Conservation (phyloP, 306 rosid species). For the Lablab purpureus region DNA sequence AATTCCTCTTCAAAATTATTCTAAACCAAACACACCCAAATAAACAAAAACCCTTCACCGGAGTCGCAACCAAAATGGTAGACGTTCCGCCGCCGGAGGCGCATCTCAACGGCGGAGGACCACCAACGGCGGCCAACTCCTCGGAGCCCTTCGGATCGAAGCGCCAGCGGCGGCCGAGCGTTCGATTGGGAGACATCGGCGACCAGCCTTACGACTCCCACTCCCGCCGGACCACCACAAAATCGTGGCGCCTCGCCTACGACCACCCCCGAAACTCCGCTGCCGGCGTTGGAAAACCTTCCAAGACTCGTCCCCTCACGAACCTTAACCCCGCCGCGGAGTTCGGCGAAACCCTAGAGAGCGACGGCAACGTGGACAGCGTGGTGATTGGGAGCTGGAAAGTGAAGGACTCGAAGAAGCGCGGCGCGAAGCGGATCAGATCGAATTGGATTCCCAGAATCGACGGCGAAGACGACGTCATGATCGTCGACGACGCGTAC, state of each 20-base stretch:
- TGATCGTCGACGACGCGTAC: constrained; percentile 25
- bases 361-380: constrained; percentile 68
- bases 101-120: constrained; percentile 62
- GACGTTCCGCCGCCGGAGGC: constrained; percentile 68
- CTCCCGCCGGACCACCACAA: constrained; percentile 60
- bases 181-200: constrained; percentile 94
- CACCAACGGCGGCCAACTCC: constrained; percentile 41
- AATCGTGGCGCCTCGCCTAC: constrained; percentile 41
- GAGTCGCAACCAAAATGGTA: constrained; percentile 52
- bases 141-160: constrained; percentile 75
- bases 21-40: background rate
- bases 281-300: no score
- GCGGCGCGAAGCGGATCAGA: constrained; percentile 72
- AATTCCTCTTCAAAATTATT: background rate
- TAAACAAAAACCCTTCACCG: background rate
- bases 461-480: constrained; percentile 53
- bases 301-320: no score
- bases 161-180: constrained; percentile 91
- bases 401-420: constrained; percentile 70
- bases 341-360: constrained; percentile 66
- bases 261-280: constrained; percentile 31
- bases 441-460: constrained; percentile 79
- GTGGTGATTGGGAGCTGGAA: constrained; percentile 90
- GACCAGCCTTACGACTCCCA: constrained; percentile 80
- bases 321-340: constrained; percentile 52